Conservation (phyloP, 2,329 filamentous ascomycete genomes). For the Blastomyces emzantsi region DNA sequence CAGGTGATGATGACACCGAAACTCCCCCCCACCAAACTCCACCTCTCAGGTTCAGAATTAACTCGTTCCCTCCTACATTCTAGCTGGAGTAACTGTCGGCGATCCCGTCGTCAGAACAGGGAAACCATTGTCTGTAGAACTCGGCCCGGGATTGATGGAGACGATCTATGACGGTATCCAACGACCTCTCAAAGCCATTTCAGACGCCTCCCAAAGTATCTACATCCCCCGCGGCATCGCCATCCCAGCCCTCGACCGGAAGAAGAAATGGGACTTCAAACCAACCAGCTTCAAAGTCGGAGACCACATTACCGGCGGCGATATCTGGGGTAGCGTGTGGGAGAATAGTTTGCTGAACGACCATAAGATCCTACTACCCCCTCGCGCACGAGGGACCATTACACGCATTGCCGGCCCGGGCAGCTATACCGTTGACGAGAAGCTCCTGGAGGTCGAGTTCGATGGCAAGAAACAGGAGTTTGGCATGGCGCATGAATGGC, state of each 20-base stretch:
- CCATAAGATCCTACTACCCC: conserved; percentile 88
- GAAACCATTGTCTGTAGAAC: conserved; percentile 94
- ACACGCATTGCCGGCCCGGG: conserved; percentile 84
- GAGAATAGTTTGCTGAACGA: conserved; percentile 93
- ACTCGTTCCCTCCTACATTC: conserved; percentile 1
- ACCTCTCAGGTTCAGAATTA: conserved; percentile 4
- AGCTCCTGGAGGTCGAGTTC: conserved; percentile 93
- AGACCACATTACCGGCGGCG: conserved; percentile 92
- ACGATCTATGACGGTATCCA: conserved; percentile 99
- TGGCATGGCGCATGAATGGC: conserved; percentile 99
- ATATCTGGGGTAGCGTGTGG: conserved; percentile 88
- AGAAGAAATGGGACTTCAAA: conserved; percentile 94
- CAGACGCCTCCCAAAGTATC: conserved; percentile 70
- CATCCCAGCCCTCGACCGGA: conserved; percentile 76
- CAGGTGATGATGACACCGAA: conserved; percentile 49
- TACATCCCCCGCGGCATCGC: conserved; percentile 95
- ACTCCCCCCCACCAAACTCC: conserved; percentile 7
- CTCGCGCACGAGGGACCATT: conserved; percentile 82
- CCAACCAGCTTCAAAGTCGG: conserved; percentile 79
- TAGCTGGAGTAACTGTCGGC: conserved; percentile 85
- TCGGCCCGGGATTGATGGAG: conserved; percentile 93
- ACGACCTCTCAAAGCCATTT: conserved; percentile 79
- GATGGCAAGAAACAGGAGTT: conserved; percentile 91
- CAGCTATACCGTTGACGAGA: conserved; percentile 86
- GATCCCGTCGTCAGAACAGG: conserved; percentile 85